phyloP scores from a whole-genome alignment of 2,329 filamentous ascomycete genomes.

The Cyclaneusma minus region DNA sequence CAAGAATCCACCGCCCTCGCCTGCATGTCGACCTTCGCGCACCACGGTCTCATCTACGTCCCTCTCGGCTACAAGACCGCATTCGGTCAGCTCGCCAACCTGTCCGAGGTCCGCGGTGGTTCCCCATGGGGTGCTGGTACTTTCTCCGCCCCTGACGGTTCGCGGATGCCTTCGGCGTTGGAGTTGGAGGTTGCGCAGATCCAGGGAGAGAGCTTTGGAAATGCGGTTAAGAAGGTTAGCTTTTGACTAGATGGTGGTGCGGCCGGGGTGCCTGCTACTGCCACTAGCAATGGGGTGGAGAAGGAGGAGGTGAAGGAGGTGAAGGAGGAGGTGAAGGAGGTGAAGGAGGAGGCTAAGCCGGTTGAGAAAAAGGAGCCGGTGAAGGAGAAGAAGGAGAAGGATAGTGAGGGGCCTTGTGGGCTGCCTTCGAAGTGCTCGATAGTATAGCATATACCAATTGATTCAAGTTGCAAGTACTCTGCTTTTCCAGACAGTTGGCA shows the following conservation, averaged over 20 bases:
- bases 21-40: constrained; percentile 69
- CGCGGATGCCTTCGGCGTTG: constrained; percentile 57
- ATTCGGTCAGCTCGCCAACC: constrained; percentile 54
- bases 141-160: constrained; percentile 65
- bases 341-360: constrained; percentile 9
- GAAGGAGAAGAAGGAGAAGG: constrained; percentile 26
- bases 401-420: constrained; percentile 58
- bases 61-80: constrained; percentile 79
- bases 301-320: constrained; percentile 14
- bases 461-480: no score
- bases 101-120: constrained; percentile 72
- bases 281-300: constrained; percentile 5
- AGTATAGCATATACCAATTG: no score
- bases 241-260: constrained; percentile 63
- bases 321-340: constrained; percentile 13
- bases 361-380: constrained; percentile 12
- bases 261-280: constrained; percentile 13
- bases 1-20: constrained; percentile 80
- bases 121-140: constrained; percentile 89
- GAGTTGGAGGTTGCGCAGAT: constrained; percentile 68
- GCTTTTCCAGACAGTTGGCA: no score
- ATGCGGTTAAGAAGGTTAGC: constrained; percentile 54
- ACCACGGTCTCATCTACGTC: constrained; percentile 96
- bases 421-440: constrained; percentile 61
- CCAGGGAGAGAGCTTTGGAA: constrained; percentile 79